Percentiles rank a stretch among this genome's conserved stretches.
Evolutionary conservation across 257 asterid genomes (phyloP).

Genomic region (Solanum bukasovii): DNA sequence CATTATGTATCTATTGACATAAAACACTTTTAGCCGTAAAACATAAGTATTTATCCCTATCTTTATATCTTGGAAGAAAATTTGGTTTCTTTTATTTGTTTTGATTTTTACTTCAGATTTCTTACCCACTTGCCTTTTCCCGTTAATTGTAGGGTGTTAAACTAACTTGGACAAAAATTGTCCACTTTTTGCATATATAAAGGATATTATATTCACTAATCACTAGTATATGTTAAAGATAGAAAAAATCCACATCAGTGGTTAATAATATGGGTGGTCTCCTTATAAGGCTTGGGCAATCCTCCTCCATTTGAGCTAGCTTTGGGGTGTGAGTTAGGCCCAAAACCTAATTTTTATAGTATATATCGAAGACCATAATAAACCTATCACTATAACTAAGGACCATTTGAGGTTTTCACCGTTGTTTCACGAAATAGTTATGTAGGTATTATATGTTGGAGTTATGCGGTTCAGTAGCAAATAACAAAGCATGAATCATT

Average conservation of each 20-base stretch:
- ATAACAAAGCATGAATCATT: background rate
- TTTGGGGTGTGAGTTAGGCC: background rate
- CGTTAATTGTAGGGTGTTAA: background rate
- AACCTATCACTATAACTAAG: background rate
- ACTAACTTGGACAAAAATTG: background rate
- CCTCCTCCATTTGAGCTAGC: background rate
- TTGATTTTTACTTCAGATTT: background rate
- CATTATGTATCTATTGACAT: background rate
- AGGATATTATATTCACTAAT: background rate
- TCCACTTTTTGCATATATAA: background rate
- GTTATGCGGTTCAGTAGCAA: background rate
- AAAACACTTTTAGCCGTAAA: background rate
- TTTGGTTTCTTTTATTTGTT: background rate
- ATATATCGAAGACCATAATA: background rate
- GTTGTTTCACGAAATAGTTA: background rate
- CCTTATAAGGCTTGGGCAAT: background rate
- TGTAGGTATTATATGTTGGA: background rate
- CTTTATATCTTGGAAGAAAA: background rate
- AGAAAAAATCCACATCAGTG: background rate
- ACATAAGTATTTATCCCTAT: background rate
- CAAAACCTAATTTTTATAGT: background rate
- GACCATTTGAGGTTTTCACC: background rate
- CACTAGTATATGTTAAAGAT: background rate
- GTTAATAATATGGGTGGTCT: background rate
- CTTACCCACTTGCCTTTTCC: background rate